Evolutionary conservation across 208 protist genomes (phyloP).

Genomic region (Jaenimonas drosophilae): DNA sequence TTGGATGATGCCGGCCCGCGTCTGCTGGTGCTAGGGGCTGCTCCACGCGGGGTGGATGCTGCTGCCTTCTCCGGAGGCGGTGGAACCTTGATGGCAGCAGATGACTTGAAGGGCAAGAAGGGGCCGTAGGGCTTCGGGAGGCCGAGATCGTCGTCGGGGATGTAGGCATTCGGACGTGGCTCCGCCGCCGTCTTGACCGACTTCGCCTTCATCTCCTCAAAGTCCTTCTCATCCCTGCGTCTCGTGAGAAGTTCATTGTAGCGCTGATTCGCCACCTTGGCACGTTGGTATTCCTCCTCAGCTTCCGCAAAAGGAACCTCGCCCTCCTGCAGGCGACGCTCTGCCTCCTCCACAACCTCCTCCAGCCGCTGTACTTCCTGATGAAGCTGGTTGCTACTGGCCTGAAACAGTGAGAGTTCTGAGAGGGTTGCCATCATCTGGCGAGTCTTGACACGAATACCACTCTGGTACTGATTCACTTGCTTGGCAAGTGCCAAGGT

Average conservation of each 20-base stretch:
- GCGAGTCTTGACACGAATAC: conserved; percentile 79
- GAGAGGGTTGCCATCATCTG: conserved; percentile 95
- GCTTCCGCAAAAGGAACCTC: conserved; percentile 78
- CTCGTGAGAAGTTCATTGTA: conserved; percentile 48
- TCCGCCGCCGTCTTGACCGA: conserved; percentile 54
- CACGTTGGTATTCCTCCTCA: conserved; percentile 62
- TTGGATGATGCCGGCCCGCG: background rate
- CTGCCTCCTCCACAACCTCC: conserved; percentile 63
- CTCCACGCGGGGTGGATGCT: background rate
- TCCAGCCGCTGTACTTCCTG: conserved; percentile 79
- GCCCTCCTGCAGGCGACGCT: conserved; percentile 61
- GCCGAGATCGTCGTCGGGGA: conserved; percentile 81
- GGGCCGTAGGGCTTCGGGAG: conserved; percentile 81
- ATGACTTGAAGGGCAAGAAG: conserved; percentile 57
- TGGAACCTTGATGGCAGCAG: background rate
- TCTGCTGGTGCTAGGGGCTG: background rate
- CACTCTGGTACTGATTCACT: conserved; percentile 88
- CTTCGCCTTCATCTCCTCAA: conserved; percentile 4
- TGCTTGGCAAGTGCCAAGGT: conserved; percentile 90
- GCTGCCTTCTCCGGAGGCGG: background rate
- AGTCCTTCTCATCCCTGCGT: conserved; percentile 23
- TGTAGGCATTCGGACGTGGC: conserved; percentile 83
- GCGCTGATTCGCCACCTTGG: conserved; percentile 41
- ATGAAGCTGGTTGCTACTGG: conserved; percentile 86
- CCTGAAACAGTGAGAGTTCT: conserved; percentile 94